Evolutionary conservation across 257 asterid species (phyloP).

Genomic region (Penstemon barbatus): DNA sequence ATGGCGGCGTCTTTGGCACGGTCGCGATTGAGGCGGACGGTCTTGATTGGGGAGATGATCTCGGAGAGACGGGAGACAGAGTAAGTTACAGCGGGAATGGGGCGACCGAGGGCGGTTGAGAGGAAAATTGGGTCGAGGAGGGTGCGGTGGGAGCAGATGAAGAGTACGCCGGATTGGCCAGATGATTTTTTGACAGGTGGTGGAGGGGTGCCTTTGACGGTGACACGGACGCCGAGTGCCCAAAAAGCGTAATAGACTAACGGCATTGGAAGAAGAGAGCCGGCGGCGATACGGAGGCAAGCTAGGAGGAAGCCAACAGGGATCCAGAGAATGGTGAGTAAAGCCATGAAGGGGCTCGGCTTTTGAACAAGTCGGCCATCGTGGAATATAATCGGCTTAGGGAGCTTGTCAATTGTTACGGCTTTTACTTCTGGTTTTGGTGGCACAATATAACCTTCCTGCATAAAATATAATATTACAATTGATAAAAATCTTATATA

Average conservation of each 20-base stretch:
- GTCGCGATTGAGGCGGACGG: conserved; percentile 57
- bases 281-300: conserved; percentile 55
- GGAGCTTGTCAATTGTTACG: conserved; percentile 49
- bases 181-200: conserved; percentile 35
- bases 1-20: conserved; percentile 42
- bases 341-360: conserved; percentile 49
- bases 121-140: conserved; percentile 64
- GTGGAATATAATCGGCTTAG: conserved; percentile 64
- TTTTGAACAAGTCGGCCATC: conserved; percentile 63
- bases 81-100: conserved; percentile 68
- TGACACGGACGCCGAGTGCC: conserved; percentile 62
- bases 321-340: conserved; percentile 56
- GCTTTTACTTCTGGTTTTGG: conserved; percentile 48
- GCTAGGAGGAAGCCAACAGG: conserved; percentile 60
- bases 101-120: conserved; percentile 64
- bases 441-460: conserved; percentile 58
- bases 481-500: no score
- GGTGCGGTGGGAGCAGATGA: conserved; percentile 62
- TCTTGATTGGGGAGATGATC: conserved; percentile 58
- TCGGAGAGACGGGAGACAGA: conserved; percentile 73
- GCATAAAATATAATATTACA: conserved; percentile 10
- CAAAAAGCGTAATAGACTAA: conserved; percentile 52
- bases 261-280: conserved; percentile 62
- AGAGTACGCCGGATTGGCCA: conserved; percentile 54
- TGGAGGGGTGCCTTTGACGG: conserved; percentile 55